Base-by-base conservation (phyloP, 2,329 filamentous ascomycete genomes). In the Arachnopeziza araneosa region DNA sequence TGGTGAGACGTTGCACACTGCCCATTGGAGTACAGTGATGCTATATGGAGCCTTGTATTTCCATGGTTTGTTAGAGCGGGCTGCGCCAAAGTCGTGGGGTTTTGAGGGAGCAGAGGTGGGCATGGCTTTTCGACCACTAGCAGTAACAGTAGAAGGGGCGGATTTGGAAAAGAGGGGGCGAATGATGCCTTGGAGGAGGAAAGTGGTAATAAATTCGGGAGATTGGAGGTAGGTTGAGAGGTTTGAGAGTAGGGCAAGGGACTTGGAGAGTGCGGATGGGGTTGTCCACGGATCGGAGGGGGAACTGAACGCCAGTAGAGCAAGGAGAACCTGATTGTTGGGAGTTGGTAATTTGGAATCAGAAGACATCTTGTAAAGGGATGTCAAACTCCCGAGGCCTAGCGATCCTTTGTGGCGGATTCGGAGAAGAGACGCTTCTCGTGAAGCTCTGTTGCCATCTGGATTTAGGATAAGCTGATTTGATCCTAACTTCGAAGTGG, bases 121-220 rank as follows among this genome's bases (percentile, higher is more conserved):
- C 55, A 79, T 82, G 49, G 78, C 78, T 68, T 81, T 84, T 32
- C 83, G 79, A 23, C 85, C 85, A 5, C 81, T 77, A 1, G 79
- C 73, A 2, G 86, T 87, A 52, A 89, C 74, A 2, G 76, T 75
- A 1, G 72, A 71, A 5, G 83, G 79, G 22, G 78, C 81, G 19
- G 82, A 77, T 60, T 79, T 80, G 10, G 52, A 30, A 75, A 93
- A 92, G 6, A 90, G 75, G 26, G 86, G 86, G 48, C 85, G 86
- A 55, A 93, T 79, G 68, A 86, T 86, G 67, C 76, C 75, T 63
- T 81, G 77, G 3, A 93, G 80, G 59, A 91, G 76, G 49, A 79
- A 75, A n/a, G 79, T 76, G 21, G 80, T 75, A 65, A 86, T 75
- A 65, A 85, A 80, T 1, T 65, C 58, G 21, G 55, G n/a, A 2